Evolutionary conservation across 495 filamentous ascomycete genomes (phyloP), one percentile per base, ranked within the genome.

Genomic region (Glutinoglossum americanum): DNA sequence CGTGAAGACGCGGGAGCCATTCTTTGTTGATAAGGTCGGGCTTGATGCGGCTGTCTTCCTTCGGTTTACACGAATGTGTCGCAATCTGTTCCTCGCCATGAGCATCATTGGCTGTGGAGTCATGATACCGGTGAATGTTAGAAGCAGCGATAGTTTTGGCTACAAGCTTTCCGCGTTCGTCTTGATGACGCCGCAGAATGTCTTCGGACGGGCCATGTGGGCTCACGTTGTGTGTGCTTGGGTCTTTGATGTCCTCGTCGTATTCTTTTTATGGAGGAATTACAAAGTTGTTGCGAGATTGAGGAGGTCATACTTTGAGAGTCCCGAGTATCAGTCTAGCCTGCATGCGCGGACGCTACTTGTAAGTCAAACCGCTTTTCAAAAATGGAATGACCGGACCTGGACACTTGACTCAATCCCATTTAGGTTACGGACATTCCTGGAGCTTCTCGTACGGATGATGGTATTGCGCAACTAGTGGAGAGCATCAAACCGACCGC

Each of bases 31-130:
- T 6, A 79, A 83, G 60, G 75, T 93, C 32, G 92, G 92, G 21
- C 73, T 98, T 71, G 92, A 98, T 71, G 92, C 89, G 51, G 80
- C 82, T 1, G 73, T 98, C 49, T 97, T 98, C 66, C 68, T 98
- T 60, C 80, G 93, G 21, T 87, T 96, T 66, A 81, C 82, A 51
- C 75, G 79, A 54, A 95, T 98, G 90, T 90, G 86, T 66, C 83
- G 92, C 53, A 89, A 93, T 63, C 82, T 98, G 33, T 92, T 97
- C 63, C 70, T 84, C 55, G 64, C 77, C 33, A 69, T 95, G 63
- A 76, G 80, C 54, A 64, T 94, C 23, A 67, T 94, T 30, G 88
- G 86, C 3, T 87, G 84, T 63, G 69, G 72, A 33, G 76, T 97
- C 57, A 73, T 97, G 66, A 85, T 97, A 57, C 93, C 92, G 3